Evolutionary conservation across 164 flowering plant species (phyloP), one percentile per base, ranked within the genome.

Genomic region (Akebia trifoliata): DNA sequence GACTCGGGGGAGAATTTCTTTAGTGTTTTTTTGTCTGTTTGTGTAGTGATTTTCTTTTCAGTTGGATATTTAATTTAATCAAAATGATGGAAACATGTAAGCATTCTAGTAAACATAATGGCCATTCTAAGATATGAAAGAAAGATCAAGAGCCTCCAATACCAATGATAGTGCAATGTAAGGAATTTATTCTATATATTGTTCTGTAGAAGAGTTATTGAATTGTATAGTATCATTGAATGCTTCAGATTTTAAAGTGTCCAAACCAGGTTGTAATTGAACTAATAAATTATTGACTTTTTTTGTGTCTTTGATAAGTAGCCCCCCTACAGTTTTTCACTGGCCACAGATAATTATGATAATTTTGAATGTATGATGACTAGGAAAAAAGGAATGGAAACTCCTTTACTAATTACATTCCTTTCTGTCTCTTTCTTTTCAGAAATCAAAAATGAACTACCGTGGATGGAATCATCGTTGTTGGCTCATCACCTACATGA

Each of bases 381-480:
- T 1, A 32, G 28, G n/a, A n/a, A 51, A 50, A 20, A 34, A 51
- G 55, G 25, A 10, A 11, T 21, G 8, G 42, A 34, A 9, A 52
- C 1, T 1, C 56, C n/a, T 34, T 11, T 7, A 51, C 17, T 34
- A 52, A 52, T 18, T 34, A 2, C 14, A 3, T 10, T 21, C n/a
- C 40, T 34, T 34, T 55, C 3, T 46, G 40, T 21, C 44, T n/a
- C 29, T 44, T 44, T 14, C 2, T 54, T 34, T 74, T 72, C 81
- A 89, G 98, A 86, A 77, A 51, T 87, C 81, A 64, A 92, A 84
- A 69, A 89, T 92, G 98, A 92, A 90, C 42, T 92, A 92, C 28
- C 95, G 98, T 74, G 97, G 92, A 47, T 92, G 98, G 98, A 69
- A 80, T 76, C 95, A 92, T 50, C 87, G 95, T 10, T 74, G 84